A percentile compares a stretch with the other conserved stretches of the same genome.
These are phyloP conservation scores for Kernera saxatilis DNA, from an alignment of 345 rosid genomes.

Conservation along the genomic window DNA sequence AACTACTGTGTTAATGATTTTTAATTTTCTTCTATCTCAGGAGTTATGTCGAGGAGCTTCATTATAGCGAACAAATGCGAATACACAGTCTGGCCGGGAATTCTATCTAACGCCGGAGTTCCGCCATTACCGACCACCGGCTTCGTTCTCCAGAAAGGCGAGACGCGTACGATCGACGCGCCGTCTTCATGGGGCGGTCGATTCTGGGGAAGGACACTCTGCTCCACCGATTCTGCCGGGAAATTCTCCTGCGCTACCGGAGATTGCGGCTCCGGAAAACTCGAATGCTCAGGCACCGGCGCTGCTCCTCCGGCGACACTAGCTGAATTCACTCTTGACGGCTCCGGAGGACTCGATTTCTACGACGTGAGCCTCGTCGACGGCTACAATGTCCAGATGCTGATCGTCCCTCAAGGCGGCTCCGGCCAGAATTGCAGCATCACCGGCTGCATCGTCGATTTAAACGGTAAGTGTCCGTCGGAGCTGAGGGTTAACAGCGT, in stretches of 20 bases:
- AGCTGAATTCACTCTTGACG: constrained; percentile 75
- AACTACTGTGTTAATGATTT: neutral
- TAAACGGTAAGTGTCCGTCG: constrained; percentile 66
- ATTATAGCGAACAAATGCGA: constrained; percentile 59
- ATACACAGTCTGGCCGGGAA: constrained; percentile 78
- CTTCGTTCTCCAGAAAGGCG: constrained; percentile 59
- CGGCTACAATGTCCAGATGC: constrained; percentile 76
- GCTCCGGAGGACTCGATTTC: constrained; percentile 59
- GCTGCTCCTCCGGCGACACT: constrained; percentile 78
- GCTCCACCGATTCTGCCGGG: constrained; percentile 52
- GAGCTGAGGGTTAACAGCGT: constrained; percentile 54
- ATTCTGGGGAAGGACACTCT: constrained; percentile 78
- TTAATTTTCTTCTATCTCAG: neutral
- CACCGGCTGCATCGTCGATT: constrained; percentile 66
- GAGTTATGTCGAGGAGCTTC: constrained; percentile 52
- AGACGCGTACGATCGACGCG: constrained; percentile 43
- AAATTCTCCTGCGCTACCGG: constrained; percentile 71
- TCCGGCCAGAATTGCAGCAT: constrained; percentile 55
- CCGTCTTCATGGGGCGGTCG: constrained; percentile 95
- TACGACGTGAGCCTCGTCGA: constrained; percentile 86
- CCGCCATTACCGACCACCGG: constrained; percentile 66
- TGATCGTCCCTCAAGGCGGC: constrained; percentile 74
- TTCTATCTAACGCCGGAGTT: constrained; percentile 61
- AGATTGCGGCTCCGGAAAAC: constrained; percentile 75
- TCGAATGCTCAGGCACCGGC: constrained; percentile 67